Evolutionary conservation across 2,329 filamentous ascomycete genomes (phyloP).

Genomic region (Alternaria angustiovoidea): DNA sequence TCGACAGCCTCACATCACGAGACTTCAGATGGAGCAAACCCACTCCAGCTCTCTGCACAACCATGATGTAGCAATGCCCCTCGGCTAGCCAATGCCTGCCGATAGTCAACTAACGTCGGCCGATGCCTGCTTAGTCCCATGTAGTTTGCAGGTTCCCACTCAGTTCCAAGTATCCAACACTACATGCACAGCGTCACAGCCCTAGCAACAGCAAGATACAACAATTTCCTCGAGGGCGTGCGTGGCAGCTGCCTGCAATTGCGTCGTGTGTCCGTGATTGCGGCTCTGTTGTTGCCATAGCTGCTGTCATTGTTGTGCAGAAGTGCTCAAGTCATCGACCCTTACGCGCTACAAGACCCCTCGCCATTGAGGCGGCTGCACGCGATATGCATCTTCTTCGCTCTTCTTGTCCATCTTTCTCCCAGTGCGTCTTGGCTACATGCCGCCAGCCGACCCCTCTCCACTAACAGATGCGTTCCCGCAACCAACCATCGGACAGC

Average conservation of each 20-base stretch:
- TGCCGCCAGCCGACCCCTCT: constrained; percentile 30
- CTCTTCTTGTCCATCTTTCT: constrained; percentile 18
- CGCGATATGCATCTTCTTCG: constrained; percentile 25
- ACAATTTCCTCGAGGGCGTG: background rate
- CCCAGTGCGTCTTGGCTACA: constrained; percentile 32
- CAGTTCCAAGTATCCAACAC: constrained; percentile 7
- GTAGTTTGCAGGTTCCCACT: constrained; percentile 11
- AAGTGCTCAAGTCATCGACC: background rate
- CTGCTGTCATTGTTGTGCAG: constrained; percentile 10
- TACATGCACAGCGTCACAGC: constrained; percentile 8
- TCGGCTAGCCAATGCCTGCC: constrained; percentile 19
- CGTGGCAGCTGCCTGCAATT: background rate
- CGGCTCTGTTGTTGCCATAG: constrained; percentile 12
- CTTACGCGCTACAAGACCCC: constrained; percentile 12
- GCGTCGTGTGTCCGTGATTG: constrained; percentile 7
- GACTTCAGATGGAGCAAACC: background rate
- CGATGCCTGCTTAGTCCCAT: constrained; percentile 11
- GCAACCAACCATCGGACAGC: constrained; percentile 14
- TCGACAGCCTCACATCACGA: constrained; percentile 8
- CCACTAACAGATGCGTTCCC: constrained; percentile 15
- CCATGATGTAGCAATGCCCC: constrained; percentile 16
- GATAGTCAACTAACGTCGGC: constrained; percentile 6
- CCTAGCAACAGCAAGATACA: background rate
- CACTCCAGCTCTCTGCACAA: constrained; percentile 9
- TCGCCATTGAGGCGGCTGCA: constrained; percentile 26